phyloP scores from a whole-genome alignment of 306 rosid species.

The Arachis stenosperma region DNA sequence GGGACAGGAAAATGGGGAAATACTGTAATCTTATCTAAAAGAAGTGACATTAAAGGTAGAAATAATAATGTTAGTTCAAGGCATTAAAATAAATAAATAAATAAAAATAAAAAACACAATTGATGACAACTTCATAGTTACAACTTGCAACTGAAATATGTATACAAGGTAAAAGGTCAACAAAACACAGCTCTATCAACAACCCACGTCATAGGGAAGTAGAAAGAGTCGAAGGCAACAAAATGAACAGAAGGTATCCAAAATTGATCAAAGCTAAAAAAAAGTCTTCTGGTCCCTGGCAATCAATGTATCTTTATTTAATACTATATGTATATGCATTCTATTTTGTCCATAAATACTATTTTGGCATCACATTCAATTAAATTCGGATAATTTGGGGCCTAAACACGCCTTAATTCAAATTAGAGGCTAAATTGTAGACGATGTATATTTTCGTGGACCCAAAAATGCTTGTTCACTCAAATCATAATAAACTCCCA shows the following conservation, averaged over 20 bases:
- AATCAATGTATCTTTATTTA: slow-evolving; percentile 19
- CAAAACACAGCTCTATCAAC: slow-evolving; percentile 34
- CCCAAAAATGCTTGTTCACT: background rate
- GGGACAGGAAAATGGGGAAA: background rate
- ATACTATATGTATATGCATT: background rate
- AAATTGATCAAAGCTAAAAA: background rate
- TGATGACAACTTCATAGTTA: slow-evolving; percentile 27
- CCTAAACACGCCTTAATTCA: slow-evolving; percentile 1
- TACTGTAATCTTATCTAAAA: slow-evolving; percentile 30
- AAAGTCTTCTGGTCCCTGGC: slow-evolving; percentile 11
- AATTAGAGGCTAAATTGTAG: slow-evolving; percentile 4
- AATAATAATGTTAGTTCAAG: slow-evolving; percentile 30
- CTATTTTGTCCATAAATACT: slow-evolving; percentile 11
- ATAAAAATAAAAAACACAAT: slow-evolving; percentile 15
- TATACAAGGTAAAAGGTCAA: slow-evolving; percentile 5
- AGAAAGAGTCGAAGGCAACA: slow-evolving; percentile 22
- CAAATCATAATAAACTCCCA: slow-evolving; percentile 2
- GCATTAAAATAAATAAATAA: slow-evolving; percentile 1
- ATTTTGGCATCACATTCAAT: background rate
- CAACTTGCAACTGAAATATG: background rate
- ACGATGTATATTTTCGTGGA: background rate
- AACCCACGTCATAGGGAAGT: slow-evolving; percentile 25
- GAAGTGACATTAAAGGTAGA: slow-evolving; percentile 6
- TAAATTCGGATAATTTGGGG: slow-evolving; percentile 25
- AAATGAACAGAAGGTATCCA: background rate